A percentile compares a stretch with the other conserved stretches of the same genome.
These are phyloP conservation scores for Thermochaetoides dissita DNA, from an alignment of 2,329 filamentous ascomycete genomes.

Conservation along the genomic window DNA sequence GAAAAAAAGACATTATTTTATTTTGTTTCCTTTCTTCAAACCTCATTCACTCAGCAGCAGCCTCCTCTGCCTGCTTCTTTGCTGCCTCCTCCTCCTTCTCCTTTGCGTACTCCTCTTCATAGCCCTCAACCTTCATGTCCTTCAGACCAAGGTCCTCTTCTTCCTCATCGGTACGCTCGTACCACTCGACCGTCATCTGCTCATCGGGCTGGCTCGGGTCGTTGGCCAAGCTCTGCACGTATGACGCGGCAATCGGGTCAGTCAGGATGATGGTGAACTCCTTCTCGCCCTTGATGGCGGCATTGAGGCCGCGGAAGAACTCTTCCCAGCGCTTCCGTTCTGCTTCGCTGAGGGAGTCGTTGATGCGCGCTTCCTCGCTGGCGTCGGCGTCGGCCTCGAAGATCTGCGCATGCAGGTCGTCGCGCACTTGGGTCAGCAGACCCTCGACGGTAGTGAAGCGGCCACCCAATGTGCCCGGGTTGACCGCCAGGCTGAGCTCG, in stretches of 20 bases:
- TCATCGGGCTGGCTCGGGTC: conserved; percentile 57
- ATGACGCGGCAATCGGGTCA: conserved; percentile 84
- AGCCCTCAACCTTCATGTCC: conserved; percentile 88
- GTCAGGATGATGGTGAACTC: conserved; percentile 72
- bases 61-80: not conserved
- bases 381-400: conserved; percentile 60
- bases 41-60: not conserved
- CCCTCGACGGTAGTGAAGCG: conserved; percentile 96
- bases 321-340: conserved; percentile 60
- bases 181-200: conserved; percentile 68
- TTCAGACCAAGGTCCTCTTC: conserved; percentile 81
- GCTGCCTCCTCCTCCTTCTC: not conserved
- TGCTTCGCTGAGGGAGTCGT: conserved; percentile 58
- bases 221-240: conserved; percentile 76
- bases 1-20: not conserved
- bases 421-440: conserved; percentile 77
- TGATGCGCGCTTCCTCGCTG: conserved; percentile 46
- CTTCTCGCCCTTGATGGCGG: conserved; percentile 65
- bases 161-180: conserved; percentile 78
- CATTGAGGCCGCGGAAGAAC: conserved; percentile 67
- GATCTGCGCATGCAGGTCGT: conserved; percentile 77
- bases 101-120: conserved; percentile 42
- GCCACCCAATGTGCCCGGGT: conserved; percentile 86
- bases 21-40: no score
- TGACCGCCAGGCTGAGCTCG: conserved; percentile 74